Evolutionary conservation across 371 early-diverging fungal genomes (phyloP).

Genomic region (Rhizopus stolonifer): DNA sequence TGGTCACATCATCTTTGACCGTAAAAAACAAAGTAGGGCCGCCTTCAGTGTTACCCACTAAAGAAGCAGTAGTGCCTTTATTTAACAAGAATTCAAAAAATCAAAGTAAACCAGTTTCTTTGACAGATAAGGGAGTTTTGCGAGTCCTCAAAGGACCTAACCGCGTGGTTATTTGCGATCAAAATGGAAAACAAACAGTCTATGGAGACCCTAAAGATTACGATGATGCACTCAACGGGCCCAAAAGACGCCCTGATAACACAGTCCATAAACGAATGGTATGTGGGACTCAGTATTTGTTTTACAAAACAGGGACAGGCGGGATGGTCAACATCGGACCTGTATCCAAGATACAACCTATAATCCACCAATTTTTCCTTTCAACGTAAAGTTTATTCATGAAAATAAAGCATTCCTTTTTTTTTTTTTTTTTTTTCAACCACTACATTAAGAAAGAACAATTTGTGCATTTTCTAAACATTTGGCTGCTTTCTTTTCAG

Average conservation of each 20-base stretch:
- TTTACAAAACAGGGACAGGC: constrained; percentile 7
- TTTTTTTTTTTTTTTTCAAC: background rate
- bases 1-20: no score
- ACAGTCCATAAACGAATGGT: constrained; percentile 8
- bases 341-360: constrained; percentile 15
- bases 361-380: constrained; percentile 17
- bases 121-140: constrained; percentile 8
- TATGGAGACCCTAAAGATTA: constrained; percentile 24
- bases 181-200: background rate
- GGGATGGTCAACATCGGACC: constrained; percentile 10
- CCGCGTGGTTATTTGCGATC: constrained; percentile 11
- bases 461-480: constrained; percentile 12
- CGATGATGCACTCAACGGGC: constrained; percentile 17
- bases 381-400: background rate
- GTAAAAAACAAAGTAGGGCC: background rate
- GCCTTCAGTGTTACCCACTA: background rate
- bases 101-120: background rate
- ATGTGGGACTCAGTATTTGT: constrained; percentile 5
- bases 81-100: background rate
- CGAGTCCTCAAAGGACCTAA: constrained; percentile 10
- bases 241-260: background rate
- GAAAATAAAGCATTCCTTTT: background rate
- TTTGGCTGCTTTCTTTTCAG: constrained; percentile 24
- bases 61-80: background rate
- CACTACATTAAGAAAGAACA: background rate